Evolutionary conservation across 2,329 filamentous ascomycete species (phyloP), one percentile per base, ranked within the genome.

Genomic region (Aspergillus intermedius): DNA sequence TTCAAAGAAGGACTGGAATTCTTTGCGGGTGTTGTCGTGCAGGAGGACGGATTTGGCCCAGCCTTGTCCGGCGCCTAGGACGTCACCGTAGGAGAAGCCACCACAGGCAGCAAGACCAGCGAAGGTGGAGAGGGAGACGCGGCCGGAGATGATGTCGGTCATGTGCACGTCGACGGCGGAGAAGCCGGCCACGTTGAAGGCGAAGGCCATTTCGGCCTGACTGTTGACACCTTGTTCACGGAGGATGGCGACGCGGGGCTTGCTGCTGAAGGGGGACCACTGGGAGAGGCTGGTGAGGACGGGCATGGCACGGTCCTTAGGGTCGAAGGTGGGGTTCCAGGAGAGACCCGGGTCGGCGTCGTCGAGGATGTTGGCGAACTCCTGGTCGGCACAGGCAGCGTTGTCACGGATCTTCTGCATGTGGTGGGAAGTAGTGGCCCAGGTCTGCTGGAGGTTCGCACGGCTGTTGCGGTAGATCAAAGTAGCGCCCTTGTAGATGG

Each of bases 181-280:
- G 73, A 97, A 97, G 34, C 91, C 91, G 40, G 93, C 91, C 32
- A 84, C 83, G 56, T 86, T 84, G 78, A 97, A 97, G 44, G 91
- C 90, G 63, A 95, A 97, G 1, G 93, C 93, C 88, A 98, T 95
- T 69, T 98, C 93, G n/a, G 89, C 84, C 61, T 96, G 83, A 39
- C 91, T 88, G 72, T 98, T 97, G 57, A 95, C 88, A 66, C 93
- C 93, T 68, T 96, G 90, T 69, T 97, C 93, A 63, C 93, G 81
- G 19, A 98, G 82, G 59, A 98, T 95, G 40, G 93, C 93, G 21
- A 98, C 91, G 28, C 84, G 82, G 1, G 87, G 87, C 61, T 80
- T 82, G 39, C 69, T 79, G 53, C 76, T 77, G 64, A 89, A 81
- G 46, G 73, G 64, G 69, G 75, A 59, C 68, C 74, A 55, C 67